Percentiles rank a stretch among this genome's conserved stretches.
Conservation (phyloP, 805 yeast genomes). For the Schizosaccharomyces japonicus region DNA sequence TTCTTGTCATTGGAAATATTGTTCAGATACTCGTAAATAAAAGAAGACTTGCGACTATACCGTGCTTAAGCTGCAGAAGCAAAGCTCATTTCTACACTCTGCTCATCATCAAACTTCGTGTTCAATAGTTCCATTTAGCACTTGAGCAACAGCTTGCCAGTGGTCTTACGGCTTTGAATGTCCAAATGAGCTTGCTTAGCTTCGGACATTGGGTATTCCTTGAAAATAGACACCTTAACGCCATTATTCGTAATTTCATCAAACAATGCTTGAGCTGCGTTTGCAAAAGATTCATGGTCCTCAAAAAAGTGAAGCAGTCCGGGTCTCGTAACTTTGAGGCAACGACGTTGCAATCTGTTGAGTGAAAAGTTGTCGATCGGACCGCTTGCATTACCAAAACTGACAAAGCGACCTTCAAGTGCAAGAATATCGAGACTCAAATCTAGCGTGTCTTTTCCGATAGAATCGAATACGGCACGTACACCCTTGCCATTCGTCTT, state of each 20-base stretch:
- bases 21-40: too few relatives aligned
- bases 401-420: background rate
- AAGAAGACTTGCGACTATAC: too few relatives aligned
- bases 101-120: too few relatives aligned
- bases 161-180: conserved; percentile 40
- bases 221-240: conserved; percentile 23
- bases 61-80: background rate
- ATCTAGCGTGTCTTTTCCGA: conserved; percentile 58
- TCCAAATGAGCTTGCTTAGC: conserved; percentile 34
- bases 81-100: background rate
- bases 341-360: conserved; percentile 10
- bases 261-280: conserved; percentile 17
- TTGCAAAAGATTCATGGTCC: conserved; percentile 29
- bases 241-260: conserved; percentile 14
- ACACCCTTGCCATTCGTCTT: conserved; percentile 47
- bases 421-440: conserved; percentile 30
- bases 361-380: background rate
- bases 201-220: conserved; percentile 32
- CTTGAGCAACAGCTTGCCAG: conserved; percentile 22
- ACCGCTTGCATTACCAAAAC: background rate
- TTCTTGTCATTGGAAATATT: too few relatives aligned
- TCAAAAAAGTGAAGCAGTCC: conserved; percentile 24
- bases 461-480: conserved; percentile 42
- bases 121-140: too few relatives aligned
- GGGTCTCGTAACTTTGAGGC: conserved; percentile 27